Base-by-base conservation (phyloP, 371 early-diverging fungal genomes). In the Nematocida parisii region DNA sequence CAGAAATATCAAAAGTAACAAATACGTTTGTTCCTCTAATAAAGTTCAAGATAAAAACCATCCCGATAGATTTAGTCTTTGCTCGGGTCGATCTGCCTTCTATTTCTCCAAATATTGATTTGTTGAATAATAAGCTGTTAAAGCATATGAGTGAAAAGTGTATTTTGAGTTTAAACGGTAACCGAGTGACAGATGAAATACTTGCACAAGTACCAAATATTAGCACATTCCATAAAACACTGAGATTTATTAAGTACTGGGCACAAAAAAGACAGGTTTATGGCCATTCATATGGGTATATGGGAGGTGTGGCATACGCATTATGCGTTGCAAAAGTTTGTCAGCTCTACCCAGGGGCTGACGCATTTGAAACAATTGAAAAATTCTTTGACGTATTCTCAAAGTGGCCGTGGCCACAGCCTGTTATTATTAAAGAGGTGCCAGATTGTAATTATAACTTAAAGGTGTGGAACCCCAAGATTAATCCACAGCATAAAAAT, bases 241-340 rank as follows among this genome's bases (percentile, higher is more conserved):
- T 97, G 15, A 89, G 97, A 11, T 93, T 93, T 82, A 92, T 99
- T 56, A 99, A 99, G 87, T 88, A 94, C 61, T 99, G 99, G 99
- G 99, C 97, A n/a, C 94, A 96, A 85, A 62, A 72, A 88, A 90
- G 95, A 54, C 92, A 90, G 2, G 90, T 98, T 55, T 97, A 96
- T 85, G 93, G 95, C 7, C 96, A 97, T 87, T 91, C 94, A 9
- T 91, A 95, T 91, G 99, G 99, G 15, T 99, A 96, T 86, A 90
- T 95, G 86, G 98, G 98, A 75, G 99, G 99, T 86, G 97, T 99
- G 15, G 95, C 97, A 1, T 99, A 97, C 95, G 97, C 99, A 11
- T 93, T 99, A 90, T 88, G 93, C 20, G 94, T 96, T 13, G 99
- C 96, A 15, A 88, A 96, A 54, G 91, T 96, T 22, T 96, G 97